These are phyloP conservation scores for Cercospora sp. DNA, from an alignment of 2,329 filamentous ascomycete genomes.

Conservation along the genomic window DNA sequence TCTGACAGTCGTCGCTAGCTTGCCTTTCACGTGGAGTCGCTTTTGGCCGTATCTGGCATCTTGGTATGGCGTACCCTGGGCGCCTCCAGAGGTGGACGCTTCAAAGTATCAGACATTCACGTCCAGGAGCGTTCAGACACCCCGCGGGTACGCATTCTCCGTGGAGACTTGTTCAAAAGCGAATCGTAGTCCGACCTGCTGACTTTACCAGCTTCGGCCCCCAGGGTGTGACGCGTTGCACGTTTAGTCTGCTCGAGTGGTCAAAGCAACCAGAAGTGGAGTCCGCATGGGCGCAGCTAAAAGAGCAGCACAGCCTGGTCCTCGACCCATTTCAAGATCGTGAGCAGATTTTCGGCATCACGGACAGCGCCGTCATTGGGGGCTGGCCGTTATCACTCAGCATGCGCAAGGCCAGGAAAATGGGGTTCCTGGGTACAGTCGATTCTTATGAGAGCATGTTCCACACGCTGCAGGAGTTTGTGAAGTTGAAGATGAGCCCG, in stretches of 20 bases:
- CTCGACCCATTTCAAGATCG: slow-evolving; percentile 39
- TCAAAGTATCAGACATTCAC: slow-evolving; percentile 17
- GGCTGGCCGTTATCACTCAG: slow-evolving; percentile 37
- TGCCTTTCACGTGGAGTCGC: slow-evolving; percentile 48
- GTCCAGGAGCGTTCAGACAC: slow-evolving; percentile 20
- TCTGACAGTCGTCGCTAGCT: background rate
- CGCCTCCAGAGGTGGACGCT: slow-evolving; percentile 21
- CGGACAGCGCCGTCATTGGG: slow-evolving; percentile 30
- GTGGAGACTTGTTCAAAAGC: background rate
- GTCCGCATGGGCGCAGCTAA: slow-evolving; percentile 43
- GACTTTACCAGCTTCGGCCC: slow-evolving; percentile 23
- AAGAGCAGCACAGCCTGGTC: slow-evolving; percentile 16
- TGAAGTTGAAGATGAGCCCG: slow-evolving; percentile 32
- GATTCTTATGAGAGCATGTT: slow-evolving; percentile 46
- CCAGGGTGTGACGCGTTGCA: slow-evolving; percentile 15
- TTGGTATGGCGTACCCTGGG: slow-evolving; percentile 41
- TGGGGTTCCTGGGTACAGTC: slow-evolving; percentile 49
- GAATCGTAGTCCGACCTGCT: background rate
- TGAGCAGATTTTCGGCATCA: slow-evolving; percentile 25
- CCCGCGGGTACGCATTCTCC: slow-evolving; percentile 19
- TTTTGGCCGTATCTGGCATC: slow-evolving; percentile 50
- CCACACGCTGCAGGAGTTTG: slow-evolving; percentile 43
- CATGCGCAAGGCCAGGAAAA: slow-evolving; percentile 43
- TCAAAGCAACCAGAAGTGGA: slow-evolving; percentile 45
- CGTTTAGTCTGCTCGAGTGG: slow-evolving; percentile 43